Conservation (phyloP, 2,329 filamentous ascomycete genomes). For the Amylocarpus encephaloides region DNA sequence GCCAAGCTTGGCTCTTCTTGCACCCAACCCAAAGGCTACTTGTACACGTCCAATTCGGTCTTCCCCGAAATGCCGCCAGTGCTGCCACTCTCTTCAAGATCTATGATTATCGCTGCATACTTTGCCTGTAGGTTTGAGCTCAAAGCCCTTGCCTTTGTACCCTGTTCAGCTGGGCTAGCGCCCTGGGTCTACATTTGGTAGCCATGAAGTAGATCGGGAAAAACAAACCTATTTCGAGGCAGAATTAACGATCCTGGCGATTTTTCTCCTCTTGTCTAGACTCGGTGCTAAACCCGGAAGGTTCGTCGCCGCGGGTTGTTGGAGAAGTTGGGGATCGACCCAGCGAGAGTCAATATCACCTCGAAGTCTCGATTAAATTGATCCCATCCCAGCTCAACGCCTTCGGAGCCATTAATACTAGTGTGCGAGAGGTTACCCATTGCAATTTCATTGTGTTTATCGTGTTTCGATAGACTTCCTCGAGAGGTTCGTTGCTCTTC, state of each 20-base stretch:
- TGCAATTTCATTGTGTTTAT: slow-evolving; percentile 2
- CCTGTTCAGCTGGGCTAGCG: slow-evolving; percentile 52
- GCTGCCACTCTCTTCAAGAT: too few species aligned
- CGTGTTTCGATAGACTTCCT: not conserved
- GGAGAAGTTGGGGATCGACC: not conserved
- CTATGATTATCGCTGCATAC: too few species aligned
- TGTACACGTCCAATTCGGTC: too few species aligned
- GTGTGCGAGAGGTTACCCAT: not conserved
- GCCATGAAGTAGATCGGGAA: slow-evolving; percentile 57
- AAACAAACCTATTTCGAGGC: slow-evolving; percentile 54
- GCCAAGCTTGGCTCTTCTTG: too few species aligned
- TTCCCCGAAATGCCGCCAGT: too few species aligned
- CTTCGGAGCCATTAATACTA: not conserved
- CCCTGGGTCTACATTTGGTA: slow-evolving; percentile 56
- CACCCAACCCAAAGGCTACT: too few species aligned
- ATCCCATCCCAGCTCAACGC: slow-evolving; percentile 9
- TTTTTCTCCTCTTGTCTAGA: not conserved
- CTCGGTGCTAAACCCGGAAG: not conserved
- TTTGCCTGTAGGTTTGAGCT: slow-evolving; percentile 32
- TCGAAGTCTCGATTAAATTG: slow-evolving; percentile 4
- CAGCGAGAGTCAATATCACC: slow-evolving; percentile 3
- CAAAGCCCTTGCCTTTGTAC: slow-evolving; percentile 57
- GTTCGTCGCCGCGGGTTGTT: not conserved
- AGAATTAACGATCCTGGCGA: slow-evolving; percentile 36
- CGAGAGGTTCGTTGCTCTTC: not conserved